Evolutionary conservation across 2,329 filamentous ascomycete genomes (phyloP), one percentile per base, ranked within the genome.

Genomic region (Penicillium janthinellum): DNA sequence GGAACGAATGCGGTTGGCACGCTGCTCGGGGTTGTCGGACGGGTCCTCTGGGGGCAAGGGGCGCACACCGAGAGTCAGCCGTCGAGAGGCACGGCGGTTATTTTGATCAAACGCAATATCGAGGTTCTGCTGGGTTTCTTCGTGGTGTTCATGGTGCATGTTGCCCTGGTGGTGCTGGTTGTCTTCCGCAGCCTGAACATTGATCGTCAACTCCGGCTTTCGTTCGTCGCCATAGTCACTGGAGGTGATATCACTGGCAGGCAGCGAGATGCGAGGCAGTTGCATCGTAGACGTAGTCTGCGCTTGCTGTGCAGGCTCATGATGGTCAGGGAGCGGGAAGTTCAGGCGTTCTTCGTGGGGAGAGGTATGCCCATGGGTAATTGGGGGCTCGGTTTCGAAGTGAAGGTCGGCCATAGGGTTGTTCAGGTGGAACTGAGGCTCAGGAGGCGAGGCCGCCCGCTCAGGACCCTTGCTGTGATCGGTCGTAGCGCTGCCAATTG

Each of bases 1-100:
- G 4, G 95, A 99, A 75, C 95, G 87, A 67, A 99, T 99, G 59
- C 95, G 88, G 81, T 97, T 98, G 64, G 95, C 95, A 70, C 95
- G 88, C 71, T 94, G 88, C 76, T 98, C 95, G 0, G 95, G 92
- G 73, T 97, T 94, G 73, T 98, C 95, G 3, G 88, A 86, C 45
- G 91, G 87, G 64, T 96, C 90, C 71, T 93, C 88, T 38, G 92
- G 91, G 5, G 95, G 95, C 63, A 99, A 83, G 22, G 95, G 95
- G 15, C 95, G 89, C 75, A 96, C 71, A 51, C 85, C 85, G 75
- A 87, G 82, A 3, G 84, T 86, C 56, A 86, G 71, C 59, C 84
- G 78, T 61, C 81, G 81, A 49, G 77, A 77, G 67, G 81, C 77
- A 57, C 77, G 75, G 39, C 65, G 73, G 56, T 64, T 58, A 54